Percentiles rank a stretch among this genome's conserved stretches.
Conservation (phyloP, 495 filamentous ascomycete genomes). For the Neurospora sp. region DNA sequence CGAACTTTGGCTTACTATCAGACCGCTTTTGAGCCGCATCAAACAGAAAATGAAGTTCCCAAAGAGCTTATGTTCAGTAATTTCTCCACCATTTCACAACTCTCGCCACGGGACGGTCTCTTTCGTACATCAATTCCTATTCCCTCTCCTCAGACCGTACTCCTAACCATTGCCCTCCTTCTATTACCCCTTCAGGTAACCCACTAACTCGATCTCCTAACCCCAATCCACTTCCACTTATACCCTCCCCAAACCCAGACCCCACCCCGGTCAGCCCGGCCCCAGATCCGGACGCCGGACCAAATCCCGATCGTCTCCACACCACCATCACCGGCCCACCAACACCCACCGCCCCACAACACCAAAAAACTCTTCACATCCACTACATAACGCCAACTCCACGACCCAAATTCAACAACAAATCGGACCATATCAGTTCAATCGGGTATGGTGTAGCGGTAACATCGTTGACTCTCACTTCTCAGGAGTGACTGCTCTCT, state of each 20-base stretch:
- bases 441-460: neutral
- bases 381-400: neutral
- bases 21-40: neutral
- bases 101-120: neutral
- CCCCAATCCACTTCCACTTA: neutral
- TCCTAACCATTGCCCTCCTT: neutral
- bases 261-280: no score
- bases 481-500: neutral
- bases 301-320: neutral
- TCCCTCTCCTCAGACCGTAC: neutral
- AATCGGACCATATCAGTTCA: conserved; percentile 1
- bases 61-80: neutral
- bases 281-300: neutral
- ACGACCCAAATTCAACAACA: neutral
- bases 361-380: neutral
- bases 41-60: neutral
- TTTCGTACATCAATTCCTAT: neutral
- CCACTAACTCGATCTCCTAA: neutral
- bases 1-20: neutral
- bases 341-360: neutral
- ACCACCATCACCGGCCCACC: neutral
- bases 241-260: neutral
- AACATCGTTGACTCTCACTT: neutral
- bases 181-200: neutral
- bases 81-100: no score